phyloP scores from a whole-genome alignment of 1,284 basidiomycete genomes.

The Leccinum solheimii region DNA sequence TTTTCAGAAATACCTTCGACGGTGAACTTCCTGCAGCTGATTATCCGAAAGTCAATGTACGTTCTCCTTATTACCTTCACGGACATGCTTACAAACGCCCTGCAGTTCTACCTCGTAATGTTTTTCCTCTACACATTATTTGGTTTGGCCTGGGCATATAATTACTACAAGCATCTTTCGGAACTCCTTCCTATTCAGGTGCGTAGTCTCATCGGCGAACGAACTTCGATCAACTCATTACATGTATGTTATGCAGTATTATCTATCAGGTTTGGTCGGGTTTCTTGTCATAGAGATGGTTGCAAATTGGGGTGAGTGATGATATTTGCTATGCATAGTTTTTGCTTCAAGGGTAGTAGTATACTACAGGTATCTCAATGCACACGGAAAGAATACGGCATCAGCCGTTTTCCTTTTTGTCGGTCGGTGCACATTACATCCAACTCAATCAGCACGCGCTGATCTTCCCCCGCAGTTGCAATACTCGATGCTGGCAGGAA shows the following conservation, averaged over 20 bases:
- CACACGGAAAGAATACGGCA: constrained; percentile 74
- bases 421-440: constrained; percentile 45
- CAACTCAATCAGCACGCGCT: not conserved
- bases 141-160: constrained; percentile 77
- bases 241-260: constrained; percentile 59
- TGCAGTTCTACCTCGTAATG: constrained; percentile 86
- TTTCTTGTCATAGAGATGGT: constrained; percentile 95
- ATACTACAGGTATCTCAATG: constrained; percentile 90
- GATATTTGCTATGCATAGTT: not conserved
- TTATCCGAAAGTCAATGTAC: constrained; percentile 95
- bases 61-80: constrained; percentile 32
- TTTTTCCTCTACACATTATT: constrained; percentile 75
- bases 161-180: constrained; percentile 80
- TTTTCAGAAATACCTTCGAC: constrained; percentile 88
- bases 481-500: constrained; percentile 94
- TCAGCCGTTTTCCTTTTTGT: constrained; percentile 86
- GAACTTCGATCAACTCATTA: constrained; percentile 5
- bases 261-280: constrained; percentile 84
- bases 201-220: constrained; percentile 20
- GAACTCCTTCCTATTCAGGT: constrained; percentile 88
- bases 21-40: constrained; percentile 91
- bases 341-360: constrained; percentile 40
- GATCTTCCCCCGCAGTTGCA: constrained; percentile 53
- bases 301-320: constrained; percentile 72
- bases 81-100: constrained; percentile 2